Base-by-base conservation (phyloP, 2,329 filamentous ascomycete species). In the Aureobasidium sp. region DNA sequence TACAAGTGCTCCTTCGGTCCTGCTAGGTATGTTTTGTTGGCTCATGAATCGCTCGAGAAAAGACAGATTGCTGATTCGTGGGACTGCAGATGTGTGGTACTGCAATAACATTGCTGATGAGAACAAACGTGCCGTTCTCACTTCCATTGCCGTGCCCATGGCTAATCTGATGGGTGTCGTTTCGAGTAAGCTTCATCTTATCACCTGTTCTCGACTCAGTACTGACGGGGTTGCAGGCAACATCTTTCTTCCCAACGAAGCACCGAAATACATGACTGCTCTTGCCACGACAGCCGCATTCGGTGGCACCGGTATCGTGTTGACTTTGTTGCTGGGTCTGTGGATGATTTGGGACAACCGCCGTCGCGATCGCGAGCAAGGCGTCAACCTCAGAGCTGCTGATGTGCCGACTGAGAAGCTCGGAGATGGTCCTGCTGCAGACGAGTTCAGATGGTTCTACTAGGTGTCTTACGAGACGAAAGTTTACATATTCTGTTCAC, bases 61-160 rank as follows among this genome's bases (percentile, higher is more conserved):
- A 12, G 27, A 30, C 6, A 12, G 12, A 30, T 6, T 30, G 27
- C 27, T 30, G 27, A 30, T 30, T 30, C 12, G 27, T 30, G 27
- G 27, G 6, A 30, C 12, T 12, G 27, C 32, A 35, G 71, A 81
- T 59, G 74, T 80, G 54, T 85, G 83, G 83, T 90, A 89, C 70
- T 90, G 88, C 70, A 90, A 90, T 73, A 91, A 91, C 64, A 79
- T 89, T 53, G 85, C 86, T 1, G 79, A 90, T 61, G 87, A 90
- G 67, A 83, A 84, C 54, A 79, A 82, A 32, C 82, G 86, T 41
- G 76, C 88, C 5, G 75, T 83, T 0, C 72, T 89, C 12, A 90
- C 86, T 0, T 83, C 80, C 24, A 77, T 90, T 16, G 84, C 83
- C 21, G 85, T 90, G 0, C 86, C 86, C 0, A 66, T 88, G 8